Evolutionary conservation across 306 rosid species (phyloP).

Genomic region (Rosa multiflora): DNA sequence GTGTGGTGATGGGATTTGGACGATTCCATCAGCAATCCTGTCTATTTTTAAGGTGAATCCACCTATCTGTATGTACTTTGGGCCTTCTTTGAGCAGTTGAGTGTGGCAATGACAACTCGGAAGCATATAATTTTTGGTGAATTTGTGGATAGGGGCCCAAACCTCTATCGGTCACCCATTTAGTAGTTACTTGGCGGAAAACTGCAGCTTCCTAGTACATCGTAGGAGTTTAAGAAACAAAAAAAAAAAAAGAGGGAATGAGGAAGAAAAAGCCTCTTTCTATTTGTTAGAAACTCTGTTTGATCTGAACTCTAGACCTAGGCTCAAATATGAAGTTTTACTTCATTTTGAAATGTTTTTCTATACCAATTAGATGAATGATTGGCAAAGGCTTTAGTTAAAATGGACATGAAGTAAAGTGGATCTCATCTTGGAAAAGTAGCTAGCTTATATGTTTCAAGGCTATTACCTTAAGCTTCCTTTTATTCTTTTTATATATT

Average conservation of each 20-base stretch:
- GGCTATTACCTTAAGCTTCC: not conserved
- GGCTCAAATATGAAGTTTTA: no score
- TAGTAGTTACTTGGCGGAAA: not conserved
- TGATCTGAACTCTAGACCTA: no score
- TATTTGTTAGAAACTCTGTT: no score
- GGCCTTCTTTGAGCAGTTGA: slow-evolving; percentile 54
- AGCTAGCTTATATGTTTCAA: not conserved
- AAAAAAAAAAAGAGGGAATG: no score
- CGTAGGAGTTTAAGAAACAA: not conserved
- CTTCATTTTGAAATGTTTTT: no score
- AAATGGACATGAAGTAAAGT: no score
- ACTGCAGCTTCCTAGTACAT: not conserved
- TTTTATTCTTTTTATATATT: no score
- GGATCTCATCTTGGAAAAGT: no score
- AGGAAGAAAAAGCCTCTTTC: no score
- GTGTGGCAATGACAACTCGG: not conserved
- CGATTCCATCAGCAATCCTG: slow-evolving; percentile 86
- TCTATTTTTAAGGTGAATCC: slow-evolving; percentile 78
- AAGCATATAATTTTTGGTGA: no score
- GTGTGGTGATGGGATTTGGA: slow-evolving; percentile 96
- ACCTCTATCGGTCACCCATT: not conserved
- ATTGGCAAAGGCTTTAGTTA: no score
- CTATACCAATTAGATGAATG: no score
- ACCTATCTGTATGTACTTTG: slow-evolving; percentile 89
- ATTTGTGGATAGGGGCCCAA: not conserved